Evolutionary conservation across 2,329 filamentous ascomycete genomes (phyloP), one percentile per base, ranked within the genome.

Genomic region (Trichoderma afroharzianum): DNA sequence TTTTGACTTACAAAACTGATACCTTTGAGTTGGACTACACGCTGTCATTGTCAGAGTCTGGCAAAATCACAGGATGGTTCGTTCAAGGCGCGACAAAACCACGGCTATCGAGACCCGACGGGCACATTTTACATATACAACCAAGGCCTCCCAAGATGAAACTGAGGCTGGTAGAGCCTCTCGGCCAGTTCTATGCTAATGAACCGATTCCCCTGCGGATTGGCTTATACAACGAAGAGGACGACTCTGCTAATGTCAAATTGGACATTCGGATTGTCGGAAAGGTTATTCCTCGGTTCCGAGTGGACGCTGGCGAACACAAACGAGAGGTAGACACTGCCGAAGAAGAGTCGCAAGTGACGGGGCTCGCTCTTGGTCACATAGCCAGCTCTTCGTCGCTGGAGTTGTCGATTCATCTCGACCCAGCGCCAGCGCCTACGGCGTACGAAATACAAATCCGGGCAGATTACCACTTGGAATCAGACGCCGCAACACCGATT

Each of bases 101-200:
- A 72, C 83, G 82, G 32, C 79, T 88, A 24, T 81, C 85, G 32
- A 84, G 88, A 9, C 75, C 81, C 12, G 83, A 87, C 61, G 82
- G 87, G 9, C 84, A 88, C 39, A 83, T 83, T 2, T 88, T 97
- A 70, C 91, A 89, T 70, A 90, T 99, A 28, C 86, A 94, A 68
- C 95, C 96, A 1, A 93, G 97, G 74, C 96, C 95, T 32, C 96
- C 96, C 0, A 98, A 98, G 81, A 90, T 99, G 83, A 90, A 93
- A 75, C 88, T 99, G 59, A 87, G 84, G 30, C 82, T 93, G 11
- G 84, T 88, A 2, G 86, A 89, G 53, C 81, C 91, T 8, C 84
- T 87, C 71, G 86, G 89, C 14, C 91, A 94, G 69, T 97, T 95
- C 80, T 98, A 97, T 78, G 93, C 92, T 1, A 92, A 97, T 76